These are phyloP conservation scores for Entomortierella chlamydospora DNA, from an alignment of 192 early-diverging fungal genomes.

Conservation along the genomic window DNA sequence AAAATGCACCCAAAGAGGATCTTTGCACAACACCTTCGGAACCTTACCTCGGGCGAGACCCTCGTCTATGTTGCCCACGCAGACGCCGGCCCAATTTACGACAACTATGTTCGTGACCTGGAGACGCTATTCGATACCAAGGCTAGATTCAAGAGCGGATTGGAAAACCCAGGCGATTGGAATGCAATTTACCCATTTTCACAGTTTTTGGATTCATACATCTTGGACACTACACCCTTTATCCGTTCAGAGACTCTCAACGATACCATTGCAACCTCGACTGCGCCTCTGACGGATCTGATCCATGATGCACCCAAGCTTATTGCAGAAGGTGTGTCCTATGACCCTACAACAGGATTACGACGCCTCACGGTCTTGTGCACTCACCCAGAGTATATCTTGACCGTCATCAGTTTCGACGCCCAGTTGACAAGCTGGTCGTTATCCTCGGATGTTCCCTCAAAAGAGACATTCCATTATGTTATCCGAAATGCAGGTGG, in stretches of 20 bases:
- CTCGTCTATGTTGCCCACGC: slow-evolving; percentile 67
- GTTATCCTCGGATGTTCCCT: slow-evolving; percentile 48
- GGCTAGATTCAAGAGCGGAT: slow-evolving; percentile 32
- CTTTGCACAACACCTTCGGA: slow-evolving; percentile 71
- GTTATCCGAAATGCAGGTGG: slow-evolving; percentile 56
- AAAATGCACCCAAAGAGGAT: slow-evolving; percentile 70
- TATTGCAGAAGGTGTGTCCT: slow-evolving; percentile 50
- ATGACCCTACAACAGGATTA: slow-evolving; percentile 58
- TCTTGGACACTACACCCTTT: slow-evolving; percentile 57
- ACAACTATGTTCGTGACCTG: slow-evolving; percentile 53
- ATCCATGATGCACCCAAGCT: slow-evolving; percentile 50
- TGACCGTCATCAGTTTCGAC: slow-evolving; percentile 71
- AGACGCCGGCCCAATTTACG: slow-evolving; percentile 63
- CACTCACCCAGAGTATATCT: slow-evolving; percentile 59
- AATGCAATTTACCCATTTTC: slow-evolving; percentile 70
- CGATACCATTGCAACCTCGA: slow-evolving; percentile 19
- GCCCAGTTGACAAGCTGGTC: slow-evolving; percentile 69
- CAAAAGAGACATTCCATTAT: slow-evolving; percentile 45
- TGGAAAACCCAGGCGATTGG: slow-evolving; percentile 62
- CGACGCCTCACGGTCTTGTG: slow-evolving; percentile 59
- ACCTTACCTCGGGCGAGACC: slow-evolving; percentile 68
- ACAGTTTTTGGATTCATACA: slow-evolving; percentile 64
- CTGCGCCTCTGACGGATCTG: slow-evolving; percentile 21
- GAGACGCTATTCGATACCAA: slow-evolving; percentile 52
- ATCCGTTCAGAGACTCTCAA: slow-evolving; percentile 49